Evolutionary conservation across 2,329 filamentous ascomycete species (phyloP), one percentile per base, ranked within the genome.

Genomic region (Penicillium sp.): DNA sequence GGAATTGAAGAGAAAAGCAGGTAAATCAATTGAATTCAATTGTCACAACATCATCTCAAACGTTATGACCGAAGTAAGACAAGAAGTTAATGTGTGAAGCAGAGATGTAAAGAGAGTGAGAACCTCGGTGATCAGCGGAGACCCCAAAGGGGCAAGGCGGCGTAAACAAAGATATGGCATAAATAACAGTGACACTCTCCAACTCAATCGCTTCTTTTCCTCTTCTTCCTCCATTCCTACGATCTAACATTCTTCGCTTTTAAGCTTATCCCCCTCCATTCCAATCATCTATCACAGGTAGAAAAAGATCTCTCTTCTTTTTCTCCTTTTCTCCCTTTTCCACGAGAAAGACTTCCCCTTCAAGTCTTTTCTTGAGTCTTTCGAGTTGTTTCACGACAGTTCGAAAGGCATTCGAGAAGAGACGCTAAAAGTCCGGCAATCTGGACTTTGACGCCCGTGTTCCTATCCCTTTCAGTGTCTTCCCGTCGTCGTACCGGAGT

Each of bases 371-470:
- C 71, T 74, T 73, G 71, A 63, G 67, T 62, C 71, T 73, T 74
- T 73, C 71, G 71, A 71, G 64, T 73, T 72, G 69, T 72, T 72
- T 55, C 54, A 51, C 58, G 67, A 68, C 69, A 72, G 64, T 73
- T 73, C 71, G 71, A 70, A 72, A 73, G 71, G 67, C 67, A 71
- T 83, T 83, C 81, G 82, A 88, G 85, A 85, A 83, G 80, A 80
- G 82, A 77, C 83, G 42, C 42, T 45, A 77, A 75, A 84, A 87
- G 85, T 84, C 87, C 87, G 89, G 80, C 89, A 96, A 89, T 81
- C 91, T 96, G 91, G 91, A 96, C 89, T 96, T 95, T 93, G 91
- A 95, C 88, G 90, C 91, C 79, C 88, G 90, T 78, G 88, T 96
- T 78, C 89, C 92, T 82, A 93, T 97, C 79, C 92, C 92, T 80